Percentiles rank a stretch among this genome's conserved stretches.
Conservation (phyloP, 2,329 filamentous ascomycete genomes). For the Xylariaceae sp. region DNA sequence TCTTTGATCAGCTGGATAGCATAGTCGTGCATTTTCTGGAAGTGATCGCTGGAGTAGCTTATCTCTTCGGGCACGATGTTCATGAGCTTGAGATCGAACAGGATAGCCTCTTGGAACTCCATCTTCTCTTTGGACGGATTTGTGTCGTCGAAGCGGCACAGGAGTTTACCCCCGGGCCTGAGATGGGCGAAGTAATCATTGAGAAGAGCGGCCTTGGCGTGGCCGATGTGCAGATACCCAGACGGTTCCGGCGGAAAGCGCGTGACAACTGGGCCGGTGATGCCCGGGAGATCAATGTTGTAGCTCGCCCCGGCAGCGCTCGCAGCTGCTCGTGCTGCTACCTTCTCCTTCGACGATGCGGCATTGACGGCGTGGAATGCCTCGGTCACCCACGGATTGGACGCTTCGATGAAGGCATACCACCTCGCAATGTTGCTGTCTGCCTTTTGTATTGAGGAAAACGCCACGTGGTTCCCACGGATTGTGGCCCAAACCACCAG, state of each 20-base stretch:
- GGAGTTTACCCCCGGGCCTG: slow-evolving; percentile 83
- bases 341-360: slow-evolving; percentile 59
- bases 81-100: slow-evolving; percentile 86
- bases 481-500: slow-evolving; percentile 74
- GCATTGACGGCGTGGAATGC: slow-evolving; percentile 56
- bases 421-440: slow-evolving; percentile 73
- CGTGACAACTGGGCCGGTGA: slow-evolving; percentile 82
- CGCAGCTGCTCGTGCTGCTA: slow-evolving; percentile 42
- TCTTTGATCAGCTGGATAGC: slow-evolving; percentile 78
- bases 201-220: slow-evolving; percentile 87
- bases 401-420: slow-evolving; percentile 77
- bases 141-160: slow-evolving; percentile 93
- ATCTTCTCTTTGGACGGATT: slow-evolving; percentile 97
- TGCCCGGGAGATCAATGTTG: slow-evolving; percentile 75
- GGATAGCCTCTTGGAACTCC: slow-evolving; percentile 89
- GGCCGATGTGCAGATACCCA: slow-evolving; percentile 90
- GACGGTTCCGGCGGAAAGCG: slow-evolving; percentile 92
- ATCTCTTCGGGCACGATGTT: slow-evolving; percentile 83
- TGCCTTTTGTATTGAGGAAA: slow-evolving; percentile 67
- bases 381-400: slow-evolving; percentile 63
- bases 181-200: slow-evolving; percentile 97
- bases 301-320: slow-evolving; percentile 76
- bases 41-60: slow-evolving; percentile 93
- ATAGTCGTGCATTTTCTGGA: slow-evolving; percentile 83
- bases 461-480: slow-evolving; percentile 70